Base-by-base conservation (phyloP, 2,329 filamentous ascomycete species). In the Fusarium tanahbumbuense region DNA sequence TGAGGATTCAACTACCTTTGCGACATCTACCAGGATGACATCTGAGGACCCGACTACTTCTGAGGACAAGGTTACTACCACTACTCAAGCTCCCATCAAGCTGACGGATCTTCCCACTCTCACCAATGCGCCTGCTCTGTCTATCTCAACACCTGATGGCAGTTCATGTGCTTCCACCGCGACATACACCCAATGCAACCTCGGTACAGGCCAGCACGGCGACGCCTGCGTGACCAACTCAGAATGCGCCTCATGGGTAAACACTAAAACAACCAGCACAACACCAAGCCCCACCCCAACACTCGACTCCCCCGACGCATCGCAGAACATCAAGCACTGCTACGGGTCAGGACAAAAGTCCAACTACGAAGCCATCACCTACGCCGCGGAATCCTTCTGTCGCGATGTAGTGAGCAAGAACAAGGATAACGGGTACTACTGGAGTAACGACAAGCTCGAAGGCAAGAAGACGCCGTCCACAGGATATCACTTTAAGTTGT, bases 381-480 rank as follows among this genome's bases (percentile, higher is more conserved):
- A 7, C 3, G 67, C 64, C 8, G 69, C 64, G 1, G 28, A 71
- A 20, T 71, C 69, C 0, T 72, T 72, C 48, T 72, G 69, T 34
- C 42, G 44, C 4, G 45, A 68, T 18, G 37, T 71, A 0, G 37
- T 47, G 1, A 42, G 34, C 37, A 37, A 56, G 28, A 64, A 63
- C 20, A 37, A 46, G 23, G 16, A 18, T 1, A 50, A 64, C 4
- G 56, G 56, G 8, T 41, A 57, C 10, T 45, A 60, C 1, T 48
- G 61, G 40, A 62, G 64, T 11, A 60, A 68, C 30, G 30, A 67
- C 42, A 46, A 42, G 22, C 56, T 56, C 1, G 46, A 71, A 8
- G 47, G 16, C 0, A 68, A 68, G 27, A 71, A 70, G 37, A 4
- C 15, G 9, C 67, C 67, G 1, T 20, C 30, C 0, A n/a, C 27